A percentile compares a stretch with the other conserved stretches of the same genome.
These are phyloP conservation scores for Phytophthora vignae DNA, from an alignment of 352 stramenopile species.

Conservation along the genomic window DNA sequence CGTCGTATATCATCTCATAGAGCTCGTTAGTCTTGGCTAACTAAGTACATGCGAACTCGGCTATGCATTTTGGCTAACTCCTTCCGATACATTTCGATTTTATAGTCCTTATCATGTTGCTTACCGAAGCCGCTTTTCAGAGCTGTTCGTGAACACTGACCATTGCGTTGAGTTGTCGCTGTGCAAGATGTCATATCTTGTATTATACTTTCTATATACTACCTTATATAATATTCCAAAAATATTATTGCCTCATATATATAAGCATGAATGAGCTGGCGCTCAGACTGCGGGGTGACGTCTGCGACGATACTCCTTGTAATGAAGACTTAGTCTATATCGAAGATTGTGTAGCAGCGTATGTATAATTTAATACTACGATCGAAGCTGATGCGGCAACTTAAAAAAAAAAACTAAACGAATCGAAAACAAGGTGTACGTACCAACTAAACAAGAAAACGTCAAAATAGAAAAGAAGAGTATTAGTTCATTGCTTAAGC, in stretches of 20 bases:
- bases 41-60: background rate
- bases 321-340: too few relatives aligned
- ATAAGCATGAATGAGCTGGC: too few relatives aligned
- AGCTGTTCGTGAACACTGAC: background rate
- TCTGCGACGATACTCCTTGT: too few relatives aligned
- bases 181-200: background rate
- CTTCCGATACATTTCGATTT: conserved; percentile 7
- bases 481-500: background rate
- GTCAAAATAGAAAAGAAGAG: background rate
- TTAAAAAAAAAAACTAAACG: too few relatives aligned
- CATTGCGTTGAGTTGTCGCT: background rate
- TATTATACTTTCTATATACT: background rate
- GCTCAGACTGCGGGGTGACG: too few relatives aligned
- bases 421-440: too few relatives aligned
- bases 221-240: too few relatives aligned
- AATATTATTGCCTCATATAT: too few relatives aligned
- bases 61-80: conserved; percentile 4
- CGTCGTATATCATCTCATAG: conserved; percentile 1
- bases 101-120: conserved; percentile 13
- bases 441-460: too few relatives aligned
- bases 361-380: too few relatives aligned
- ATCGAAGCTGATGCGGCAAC: too few relatives aligned
- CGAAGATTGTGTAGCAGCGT: too few relatives aligned
- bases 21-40: conserved; percentile 1
- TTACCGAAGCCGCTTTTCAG: conserved; percentile 6